phyloP scores from a whole-genome alignment of 192 early-diverging fungal species.

The Dissophora ornata region DNA sequence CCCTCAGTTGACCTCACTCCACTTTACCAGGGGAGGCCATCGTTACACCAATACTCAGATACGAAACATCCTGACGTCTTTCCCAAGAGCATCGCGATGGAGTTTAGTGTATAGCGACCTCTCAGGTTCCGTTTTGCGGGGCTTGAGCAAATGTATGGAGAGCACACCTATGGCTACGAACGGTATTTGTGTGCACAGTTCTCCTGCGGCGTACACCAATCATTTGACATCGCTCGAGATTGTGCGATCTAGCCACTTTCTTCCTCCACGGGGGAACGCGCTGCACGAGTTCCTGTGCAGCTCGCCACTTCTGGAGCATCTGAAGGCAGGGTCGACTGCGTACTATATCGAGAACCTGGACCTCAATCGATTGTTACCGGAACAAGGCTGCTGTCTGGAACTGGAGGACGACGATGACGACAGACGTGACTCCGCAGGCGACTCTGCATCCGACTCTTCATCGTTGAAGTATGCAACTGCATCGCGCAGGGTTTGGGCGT shows the following conservation, averaged over 20 bases:
- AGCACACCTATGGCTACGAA: background rate
- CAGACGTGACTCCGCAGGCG: background rate
- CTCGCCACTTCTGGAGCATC: slow-evolving; percentile 8
- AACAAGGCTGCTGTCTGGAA: background rate
- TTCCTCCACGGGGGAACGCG: slow-evolving; percentile 20
- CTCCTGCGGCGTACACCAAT: slow-evolving; percentile 3
- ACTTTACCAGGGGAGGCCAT: slow-evolving; percentile 10
- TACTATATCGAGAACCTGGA: slow-evolving; percentile 33
- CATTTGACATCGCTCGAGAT: slow-evolving; percentile 27
- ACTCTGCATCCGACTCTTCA: too few species aligned
- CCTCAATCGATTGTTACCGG: slow-evolving; percentile 1
- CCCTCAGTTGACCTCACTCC: slow-evolving; percentile 14
- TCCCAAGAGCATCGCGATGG: slow-evolving; percentile 16
- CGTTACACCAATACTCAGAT: slow-evolving; percentile 3
- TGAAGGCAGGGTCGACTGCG: slow-evolving; percentile 10
- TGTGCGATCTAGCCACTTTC: slow-evolving; percentile 11
- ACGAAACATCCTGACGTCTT: background rate
- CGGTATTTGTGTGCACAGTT: background rate
- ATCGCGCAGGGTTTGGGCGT: slow-evolving; percentile 15
- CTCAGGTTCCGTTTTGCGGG: slow-evolving; percentile 6
- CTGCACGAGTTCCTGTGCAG: slow-evolving; percentile 20
- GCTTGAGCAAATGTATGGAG: slow-evolving; percentile 19
- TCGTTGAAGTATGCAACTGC: background rate
- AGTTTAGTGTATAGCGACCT: slow-evolving; percentile 14
- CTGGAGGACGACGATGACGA: background rate